Evolutionary conservation across 441 rosid genomes (phyloP).

Genomic region (Croton laevigatus): DNA sequence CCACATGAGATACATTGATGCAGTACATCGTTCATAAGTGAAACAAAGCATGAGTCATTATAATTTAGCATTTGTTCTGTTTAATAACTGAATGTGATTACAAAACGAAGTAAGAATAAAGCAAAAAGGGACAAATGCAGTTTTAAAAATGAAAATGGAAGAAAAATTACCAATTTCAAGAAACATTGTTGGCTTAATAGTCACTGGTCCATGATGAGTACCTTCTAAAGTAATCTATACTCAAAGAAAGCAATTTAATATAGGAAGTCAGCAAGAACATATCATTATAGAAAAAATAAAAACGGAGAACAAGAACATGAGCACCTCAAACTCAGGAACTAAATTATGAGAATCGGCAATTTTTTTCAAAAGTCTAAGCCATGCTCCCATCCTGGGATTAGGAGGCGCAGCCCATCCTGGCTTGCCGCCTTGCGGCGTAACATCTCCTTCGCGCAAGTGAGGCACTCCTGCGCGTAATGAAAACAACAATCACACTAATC

Average conservation of each 20-base stretch:
- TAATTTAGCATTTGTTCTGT: too few species aligned
- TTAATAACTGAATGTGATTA: too few species aligned
- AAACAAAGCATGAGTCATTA: too few species aligned
- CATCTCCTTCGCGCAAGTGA: constrained; percentile 67
- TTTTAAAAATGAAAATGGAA: not conserved
- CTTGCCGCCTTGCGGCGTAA: constrained; percentile 76
- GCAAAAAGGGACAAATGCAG: not conserved
- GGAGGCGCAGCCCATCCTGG: constrained; percentile 91
- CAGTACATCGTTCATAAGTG: too few species aligned
- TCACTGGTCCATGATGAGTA: constrained; percentile 85
- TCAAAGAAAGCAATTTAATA: constrained; percentile 14
- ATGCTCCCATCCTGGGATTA: constrained; percentile 77
- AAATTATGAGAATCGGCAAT: constrained; percentile 60
- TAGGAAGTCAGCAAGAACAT: not conserved
- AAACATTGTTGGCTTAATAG: constrained; percentile 72
- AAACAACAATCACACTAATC: not conserved
- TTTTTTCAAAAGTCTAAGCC: constrained; percentile 68
- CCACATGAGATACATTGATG: too few species aligned
- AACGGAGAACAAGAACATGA: constrained; percentile 2
- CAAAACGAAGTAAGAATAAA: not conserved
- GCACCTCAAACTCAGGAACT: constrained; percentile 89
- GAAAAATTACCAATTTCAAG: constrained; percentile 60
- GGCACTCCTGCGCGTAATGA: constrained; percentile 52
- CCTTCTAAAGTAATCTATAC: constrained; percentile 78
- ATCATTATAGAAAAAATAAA: not conserved